A percentile compares a stretch with the other conserved stretches of the same genome.
These are phyloP conservation scores for Antrodiella citrinella DNA, from an alignment of 768 basidiomycete genomes.

Conservation along the genomic window DNA sequence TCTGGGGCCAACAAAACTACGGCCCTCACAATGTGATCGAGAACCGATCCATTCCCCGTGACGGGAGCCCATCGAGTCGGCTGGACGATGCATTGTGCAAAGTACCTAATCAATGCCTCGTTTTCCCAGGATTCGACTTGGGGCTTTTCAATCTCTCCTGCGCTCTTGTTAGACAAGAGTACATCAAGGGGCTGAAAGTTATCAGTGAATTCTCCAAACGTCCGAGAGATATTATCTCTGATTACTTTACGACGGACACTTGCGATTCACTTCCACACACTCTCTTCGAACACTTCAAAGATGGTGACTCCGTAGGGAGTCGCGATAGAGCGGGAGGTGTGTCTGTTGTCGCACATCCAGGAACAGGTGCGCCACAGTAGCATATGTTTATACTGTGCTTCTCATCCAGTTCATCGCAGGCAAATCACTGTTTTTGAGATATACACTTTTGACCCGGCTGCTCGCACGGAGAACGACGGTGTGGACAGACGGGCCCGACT, in stretches of 20 bases:
- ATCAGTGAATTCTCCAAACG: not conserved
- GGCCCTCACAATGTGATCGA: not conserved
- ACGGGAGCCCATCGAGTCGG: not conserved
- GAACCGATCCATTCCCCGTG: not conserved
- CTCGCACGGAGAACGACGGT: not conserved
- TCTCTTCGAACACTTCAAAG: not conserved
- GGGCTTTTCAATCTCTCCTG: not conserved
- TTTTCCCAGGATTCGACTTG: not conserved
- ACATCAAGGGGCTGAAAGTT: not conserved
- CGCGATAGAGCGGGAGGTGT: not conserved
- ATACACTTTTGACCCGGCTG: not conserved
- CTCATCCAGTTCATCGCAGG: no score
- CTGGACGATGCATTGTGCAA: not conserved
- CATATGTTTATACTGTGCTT: no score
- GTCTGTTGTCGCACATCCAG: not conserved
- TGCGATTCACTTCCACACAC: not conserved
- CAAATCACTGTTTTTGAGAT: not conserved
- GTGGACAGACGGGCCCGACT: not conserved
- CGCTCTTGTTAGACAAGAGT: not conserved
- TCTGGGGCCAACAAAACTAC: not conserved
- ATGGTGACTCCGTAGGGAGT: not conserved
- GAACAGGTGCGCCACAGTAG: not conserved
- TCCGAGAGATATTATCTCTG: not conserved
- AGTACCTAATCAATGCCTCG: not conserved
- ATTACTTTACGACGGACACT: not conserved